phyloP scores from a whole-genome alignment of 2,329 filamentous ascomycete genomes.

The Botrytis paeoniae region DNA sequence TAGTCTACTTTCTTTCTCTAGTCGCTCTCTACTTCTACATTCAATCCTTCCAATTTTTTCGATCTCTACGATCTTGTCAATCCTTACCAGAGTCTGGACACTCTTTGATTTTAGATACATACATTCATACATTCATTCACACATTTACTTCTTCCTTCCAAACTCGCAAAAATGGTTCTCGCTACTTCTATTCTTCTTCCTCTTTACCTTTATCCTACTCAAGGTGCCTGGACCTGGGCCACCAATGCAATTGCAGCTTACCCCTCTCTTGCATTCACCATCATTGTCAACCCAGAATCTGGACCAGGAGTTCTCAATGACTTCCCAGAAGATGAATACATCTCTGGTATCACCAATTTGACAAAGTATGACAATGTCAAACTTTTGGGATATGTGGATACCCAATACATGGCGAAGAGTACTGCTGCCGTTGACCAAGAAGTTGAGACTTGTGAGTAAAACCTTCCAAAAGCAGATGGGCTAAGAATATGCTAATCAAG shows the following conservation, averaged over 20 bases:
- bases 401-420: not conserved
- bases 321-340: constrained; percentile 2
- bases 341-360: not conserved
- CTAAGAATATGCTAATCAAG: not conserved
- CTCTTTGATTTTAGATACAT: not conserved
- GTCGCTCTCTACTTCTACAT: not conserved
- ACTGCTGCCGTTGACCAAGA: not conserved
- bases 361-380: constrained; percentile 11
- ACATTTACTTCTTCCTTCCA: not conserved
- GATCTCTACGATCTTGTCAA: not conserved
- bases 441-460: constrained; percentile 13
- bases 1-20: not conserved
- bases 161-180: constrained; percentile 13
- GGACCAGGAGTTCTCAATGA: not conserved
- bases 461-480: too few species aligned
- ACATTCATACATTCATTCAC: not conserved
- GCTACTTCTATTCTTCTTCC: constrained; percentile 15
- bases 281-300: constrained; percentile 15
- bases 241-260: constrained; percentile 3
- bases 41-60: not conserved
- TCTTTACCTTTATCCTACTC: constrained; percentile 13
- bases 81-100: not conserved
- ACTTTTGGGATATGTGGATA: constrained; percentile 17
- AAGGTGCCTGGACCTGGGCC: constrained; percentile 14
- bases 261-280: constrained; percentile 9